Evolutionary conservation across 2,329 filamentous ascomycete species (phyloP).

Genomic region (Cadophora malorum): DNA sequence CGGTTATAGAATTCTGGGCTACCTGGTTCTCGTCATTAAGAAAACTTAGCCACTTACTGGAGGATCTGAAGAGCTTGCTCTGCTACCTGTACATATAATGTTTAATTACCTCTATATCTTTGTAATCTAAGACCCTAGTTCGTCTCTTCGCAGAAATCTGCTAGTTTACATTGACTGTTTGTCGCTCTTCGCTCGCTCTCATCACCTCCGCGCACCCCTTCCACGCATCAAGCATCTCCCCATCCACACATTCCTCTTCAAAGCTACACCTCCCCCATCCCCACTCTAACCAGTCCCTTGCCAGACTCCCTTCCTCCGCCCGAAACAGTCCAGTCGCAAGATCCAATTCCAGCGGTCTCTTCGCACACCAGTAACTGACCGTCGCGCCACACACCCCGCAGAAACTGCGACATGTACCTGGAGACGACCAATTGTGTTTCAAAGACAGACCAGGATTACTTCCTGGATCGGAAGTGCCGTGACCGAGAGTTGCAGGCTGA

Average conservation of each 20-base stretch:
- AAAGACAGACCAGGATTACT: slow-evolving; percentile 10
- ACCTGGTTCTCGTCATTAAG: no score
- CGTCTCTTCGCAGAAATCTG: no score
- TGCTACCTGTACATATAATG: no score
- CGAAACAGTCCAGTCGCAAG: slow-evolving; percentile 27
- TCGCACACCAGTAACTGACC: slow-evolving; percentile 19
- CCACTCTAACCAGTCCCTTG: slow-evolving; percentile 23
- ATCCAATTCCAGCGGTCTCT: slow-evolving; percentile 23
- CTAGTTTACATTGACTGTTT: no score
- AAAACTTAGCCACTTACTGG: no score
- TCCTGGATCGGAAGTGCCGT: neutral
- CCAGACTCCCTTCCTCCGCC: slow-evolving; percentile 27
- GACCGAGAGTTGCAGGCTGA: no score
- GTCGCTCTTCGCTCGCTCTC: no score
- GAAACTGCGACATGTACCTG: slow-evolving; percentile 21
- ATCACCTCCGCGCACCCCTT: neutral
- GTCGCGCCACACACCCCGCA: slow-evolving; percentile 24
- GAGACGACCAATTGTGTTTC: slow-evolving; percentile 26
- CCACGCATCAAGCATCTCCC: slow-evolving; percentile 23
- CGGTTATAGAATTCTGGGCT: no score
- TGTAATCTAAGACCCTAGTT: no score
- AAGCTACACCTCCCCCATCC: slow-evolving; percentile 26
- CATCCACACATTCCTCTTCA: slow-evolving; percentile 23
- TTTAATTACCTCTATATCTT: no score
- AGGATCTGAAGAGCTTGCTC: no score